These are phyloP conservation scores for Marvania coccoides DNA, from an alignment of 139 green algal genomes.

Conservation along the genomic window DNA sequence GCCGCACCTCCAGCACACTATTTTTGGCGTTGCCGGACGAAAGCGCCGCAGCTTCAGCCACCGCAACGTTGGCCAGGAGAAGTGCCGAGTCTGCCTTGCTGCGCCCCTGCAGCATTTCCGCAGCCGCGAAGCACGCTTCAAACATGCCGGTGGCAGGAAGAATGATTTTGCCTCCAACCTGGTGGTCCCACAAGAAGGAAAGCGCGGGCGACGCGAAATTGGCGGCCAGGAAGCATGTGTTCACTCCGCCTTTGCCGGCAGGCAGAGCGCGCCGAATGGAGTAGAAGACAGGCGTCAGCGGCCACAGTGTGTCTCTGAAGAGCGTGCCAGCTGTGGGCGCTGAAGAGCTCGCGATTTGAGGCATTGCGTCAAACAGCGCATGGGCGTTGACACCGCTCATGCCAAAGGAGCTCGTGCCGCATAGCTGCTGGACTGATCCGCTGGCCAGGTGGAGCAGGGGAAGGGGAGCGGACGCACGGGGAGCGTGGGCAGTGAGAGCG, in stretches of 20 bases:
- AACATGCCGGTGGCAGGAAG: slow-evolving; percentile 25
- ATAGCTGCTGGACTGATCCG: neutral
- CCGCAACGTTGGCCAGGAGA: too few species aligned
- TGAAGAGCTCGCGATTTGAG: neutral
- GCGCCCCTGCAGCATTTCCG: neutral
- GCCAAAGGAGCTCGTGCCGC: slow-evolving; percentile 38
- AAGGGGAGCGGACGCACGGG: neutral
- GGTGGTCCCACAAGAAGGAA: slow-evolving; percentile 24
- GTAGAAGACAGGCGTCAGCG: neutral
- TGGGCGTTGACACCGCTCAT: slow-evolving; percentile 49
- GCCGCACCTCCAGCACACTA: too few species aligned
- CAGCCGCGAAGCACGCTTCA: neutral
- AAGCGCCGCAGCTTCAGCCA: too few species aligned
- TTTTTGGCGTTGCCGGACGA: too few species aligned
- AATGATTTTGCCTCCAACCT: slow-evolving; percentile 11
- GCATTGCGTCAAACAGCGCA: slow-evolving; percentile 16
- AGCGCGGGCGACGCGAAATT: neutral
- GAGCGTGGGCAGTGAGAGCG: neutral
- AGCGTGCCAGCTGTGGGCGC: neutral
- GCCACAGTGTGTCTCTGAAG: slow-evolving; percentile 6
- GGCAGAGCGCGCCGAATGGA: neutral
- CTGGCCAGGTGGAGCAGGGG: neutral
- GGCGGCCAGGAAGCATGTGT: neutral
- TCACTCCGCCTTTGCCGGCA: neutral
- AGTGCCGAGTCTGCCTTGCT: neutral